phyloP scores from a whole-genome alignment of 176 grass and related monocot genomes.

The Aegilops bicornis region DNA sequence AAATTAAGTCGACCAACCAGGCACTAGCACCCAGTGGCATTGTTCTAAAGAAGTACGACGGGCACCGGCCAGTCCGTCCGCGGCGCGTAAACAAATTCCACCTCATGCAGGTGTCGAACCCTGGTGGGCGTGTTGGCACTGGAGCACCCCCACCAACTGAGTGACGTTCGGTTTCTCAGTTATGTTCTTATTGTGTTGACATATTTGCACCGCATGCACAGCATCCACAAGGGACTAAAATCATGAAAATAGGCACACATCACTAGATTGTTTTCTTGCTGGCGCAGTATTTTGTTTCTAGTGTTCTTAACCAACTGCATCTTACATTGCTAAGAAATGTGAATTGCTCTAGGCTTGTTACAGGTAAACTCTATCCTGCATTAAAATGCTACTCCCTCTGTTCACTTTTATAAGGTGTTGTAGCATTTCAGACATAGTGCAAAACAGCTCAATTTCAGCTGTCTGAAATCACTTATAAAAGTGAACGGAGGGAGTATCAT shows the following conservation, averaged over 20 bases:
- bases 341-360: neutral
- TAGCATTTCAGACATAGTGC: too few relatives aligned
- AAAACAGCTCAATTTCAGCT: too few relatives aligned
- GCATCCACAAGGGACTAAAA: neutral
- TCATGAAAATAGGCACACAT: neutral
- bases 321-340: neutral
- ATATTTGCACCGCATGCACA: neutral
- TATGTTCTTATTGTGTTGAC: neutral
- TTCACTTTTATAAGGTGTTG: too few relatives aligned
- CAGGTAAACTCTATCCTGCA: neutral
- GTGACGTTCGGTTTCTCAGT: neutral
- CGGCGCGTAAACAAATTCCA: neutral
- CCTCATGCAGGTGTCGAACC: neutral
- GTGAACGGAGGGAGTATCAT: too few relatives aligned
- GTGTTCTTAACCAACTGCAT: neutral
- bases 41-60: neutral
- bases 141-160: neutral
- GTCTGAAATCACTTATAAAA: too few relatives aligned
- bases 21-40: neutral
- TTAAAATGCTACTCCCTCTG: too few relatives aligned
- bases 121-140: neutral
- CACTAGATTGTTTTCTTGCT: neutral
- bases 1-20: neutral
- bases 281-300: neutral
- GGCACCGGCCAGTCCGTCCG: neutral